Evolutionary conservation across 495 filamentous ascomycete species (phyloP), one percentile per base, ranked within the genome.

Genomic region (Tuber calosporum): DNA sequence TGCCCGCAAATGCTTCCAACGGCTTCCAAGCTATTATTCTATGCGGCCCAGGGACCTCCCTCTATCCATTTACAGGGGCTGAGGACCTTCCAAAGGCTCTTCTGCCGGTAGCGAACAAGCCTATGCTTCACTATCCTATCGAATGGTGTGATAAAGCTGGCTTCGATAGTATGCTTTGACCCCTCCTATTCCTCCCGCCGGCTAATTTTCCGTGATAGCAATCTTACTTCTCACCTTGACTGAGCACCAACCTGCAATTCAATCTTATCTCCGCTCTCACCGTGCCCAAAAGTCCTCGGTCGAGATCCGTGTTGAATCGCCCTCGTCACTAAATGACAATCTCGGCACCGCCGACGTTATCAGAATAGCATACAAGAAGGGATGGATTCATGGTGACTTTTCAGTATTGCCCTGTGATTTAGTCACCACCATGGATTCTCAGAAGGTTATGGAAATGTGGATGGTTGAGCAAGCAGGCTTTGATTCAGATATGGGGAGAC

Each of bases 91-190:
- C 94, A 4, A 99, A 98, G 84, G 92, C 91, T 68, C 87, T 99
- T 13, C 84, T 98, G 38, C 93, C 93, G 11, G 91, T 98, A 70
- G 95, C 94, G 72, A 98, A 98, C 83, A 86, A 93, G 72, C 94
- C 94, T 0, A 97, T 98, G 95, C 87, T 99, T 43, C 97, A 90
- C 88, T 98, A 97, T 82, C 89, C 92, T 0, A 85, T 99, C 67
- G 93, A 97, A 74, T 97, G 91, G 84, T 96, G 93, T 71, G 80
- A 82, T 48, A 81, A 72, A 22, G 80, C 80, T 20, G 80, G 80
- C 22, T 79, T 81, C 45, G 73, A 79, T 20, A 79, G 79, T 81
- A 72, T 66, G 78, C 74, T 40, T 39, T 69, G 26, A 11, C 26
- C 22, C 78, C 22, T 38, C 22, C 36, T 40, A 26, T 70, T 22